Conservation (phyloP, 1,284 basidiomycete genomes). For the Leccinum pseudoinsigne region DNA sequence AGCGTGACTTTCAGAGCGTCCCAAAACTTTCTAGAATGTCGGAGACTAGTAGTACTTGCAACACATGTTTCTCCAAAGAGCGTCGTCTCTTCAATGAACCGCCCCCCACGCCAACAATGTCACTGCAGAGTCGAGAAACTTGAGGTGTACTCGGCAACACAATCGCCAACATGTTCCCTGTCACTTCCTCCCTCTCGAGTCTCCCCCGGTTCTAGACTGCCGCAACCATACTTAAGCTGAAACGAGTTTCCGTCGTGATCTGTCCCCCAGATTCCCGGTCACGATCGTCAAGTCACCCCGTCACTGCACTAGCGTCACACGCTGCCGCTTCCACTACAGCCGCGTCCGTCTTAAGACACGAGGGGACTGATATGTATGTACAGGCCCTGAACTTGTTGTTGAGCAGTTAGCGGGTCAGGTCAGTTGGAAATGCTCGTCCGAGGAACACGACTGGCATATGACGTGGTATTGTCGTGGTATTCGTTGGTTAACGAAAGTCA, state of each 20-base stretch:
- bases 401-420: neutral
- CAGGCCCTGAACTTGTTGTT: neutral
- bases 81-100: neutral
- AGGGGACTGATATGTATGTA: neutral
- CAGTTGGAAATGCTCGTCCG: neutral
- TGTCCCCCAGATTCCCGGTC: neutral
- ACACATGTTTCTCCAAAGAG: neutral
- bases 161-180: neutral
- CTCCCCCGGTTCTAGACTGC: neutral
- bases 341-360: neutral
- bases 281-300: neutral
- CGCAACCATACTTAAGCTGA: neutral
- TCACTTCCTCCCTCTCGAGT: neutral
- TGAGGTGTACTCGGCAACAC: neutral
- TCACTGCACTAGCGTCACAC: neutral
- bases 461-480: neutral
- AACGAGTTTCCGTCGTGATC: neutral
- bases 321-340: neutral
- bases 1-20: neutral
- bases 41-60: neutral
- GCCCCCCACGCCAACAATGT: neutral
- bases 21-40: neutral
- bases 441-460: neutral
- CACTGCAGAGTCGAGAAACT: neutral
- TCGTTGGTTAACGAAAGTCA: neutral